Evolutionary conservation across 225 moss, liverwort and hornwort genomes (phyloP).

Genomic region (Pleurozium schreberi): DNA sequence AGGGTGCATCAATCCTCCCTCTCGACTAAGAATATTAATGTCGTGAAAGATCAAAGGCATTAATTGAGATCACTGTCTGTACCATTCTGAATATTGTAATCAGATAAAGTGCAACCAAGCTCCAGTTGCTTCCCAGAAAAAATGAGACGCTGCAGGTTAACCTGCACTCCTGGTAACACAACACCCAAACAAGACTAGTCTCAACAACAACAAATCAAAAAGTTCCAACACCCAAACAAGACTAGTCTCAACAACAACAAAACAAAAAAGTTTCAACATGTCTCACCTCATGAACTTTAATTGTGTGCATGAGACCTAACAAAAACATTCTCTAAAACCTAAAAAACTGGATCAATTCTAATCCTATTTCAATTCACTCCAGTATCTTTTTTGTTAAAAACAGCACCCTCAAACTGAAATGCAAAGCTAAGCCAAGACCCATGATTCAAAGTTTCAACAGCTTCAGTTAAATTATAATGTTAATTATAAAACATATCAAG

Average conservation of each 20-base stretch:
- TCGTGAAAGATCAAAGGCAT: background rate
- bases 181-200: background rate
- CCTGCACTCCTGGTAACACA: background rate
- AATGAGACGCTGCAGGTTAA: slow-evolving; percentile 17
- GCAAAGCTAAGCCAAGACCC: background rate
- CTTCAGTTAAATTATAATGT: background rate
- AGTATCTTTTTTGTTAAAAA: background rate
- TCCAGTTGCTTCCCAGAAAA: slow-evolving; percentile 24
- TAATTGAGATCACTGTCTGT: background rate
- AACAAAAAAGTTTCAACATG: background rate
- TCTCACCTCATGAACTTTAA: background rate
- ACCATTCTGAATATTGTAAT: slow-evolving; percentile 22
- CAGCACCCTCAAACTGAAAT: background rate
- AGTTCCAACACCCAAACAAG: background rate
- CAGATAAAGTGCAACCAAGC: background rate
- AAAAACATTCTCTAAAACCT: background rate
- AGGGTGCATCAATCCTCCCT: too few relatives aligned
- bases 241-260: background rate
- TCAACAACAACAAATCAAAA: background rate
- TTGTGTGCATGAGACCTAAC: background rate
- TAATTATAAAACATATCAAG: too few relatives aligned
- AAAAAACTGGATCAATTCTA: too few relatives aligned
- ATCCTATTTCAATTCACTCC: background rate
- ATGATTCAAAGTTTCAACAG: background rate
- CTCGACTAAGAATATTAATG: background rate